These are phyloP conservation scores for Debaryomycetaceae sp. DNA, from an alignment of 1,139 yeast genomes.

Conservation along the genomic window DNA sequence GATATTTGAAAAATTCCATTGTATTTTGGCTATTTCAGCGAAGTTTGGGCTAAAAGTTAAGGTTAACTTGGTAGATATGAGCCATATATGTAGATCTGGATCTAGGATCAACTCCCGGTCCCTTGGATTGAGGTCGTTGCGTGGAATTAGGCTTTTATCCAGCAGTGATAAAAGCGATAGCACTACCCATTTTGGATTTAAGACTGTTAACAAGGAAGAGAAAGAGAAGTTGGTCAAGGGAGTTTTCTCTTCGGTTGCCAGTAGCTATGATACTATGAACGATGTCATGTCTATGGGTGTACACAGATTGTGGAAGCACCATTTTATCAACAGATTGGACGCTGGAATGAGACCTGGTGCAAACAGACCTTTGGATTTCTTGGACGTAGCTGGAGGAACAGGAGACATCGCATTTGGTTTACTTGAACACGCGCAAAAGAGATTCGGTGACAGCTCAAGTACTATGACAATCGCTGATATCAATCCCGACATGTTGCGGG, in stretches of 20 bases:
- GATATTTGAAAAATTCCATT: background rate
- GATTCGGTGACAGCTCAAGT: slow-evolving; percentile 71
- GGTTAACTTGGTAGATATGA: background rate
- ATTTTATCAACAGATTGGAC: slow-evolving; percentile 81
- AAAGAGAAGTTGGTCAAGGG: slow-evolving; percentile 86
- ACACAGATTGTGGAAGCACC: slow-evolving; percentile 93
- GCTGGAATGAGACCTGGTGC: slow-evolving; percentile 94
- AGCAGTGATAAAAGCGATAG: slow-evolving; percentile 5
- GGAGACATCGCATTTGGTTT: slow-evolving; percentile 98
- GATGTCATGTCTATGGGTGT: slow-evolving; percentile 97
- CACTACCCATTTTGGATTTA: slow-evolving; percentile 92
- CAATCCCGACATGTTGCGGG: slow-evolving; percentile 91
- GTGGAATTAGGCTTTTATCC: slow-evolving; percentile 1
- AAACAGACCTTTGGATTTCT: slow-evolving; percentile 69
- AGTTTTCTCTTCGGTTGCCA: slow-evolving; percentile 92
- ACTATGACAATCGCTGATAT: slow-evolving; percentile 93
- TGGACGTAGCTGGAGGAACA: slow-evolving; percentile 98
- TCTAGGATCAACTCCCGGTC: background rate
- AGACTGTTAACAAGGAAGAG: slow-evolving; percentile 74
- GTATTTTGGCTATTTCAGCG: too few species aligned
- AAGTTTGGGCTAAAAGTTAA: too few species aligned
- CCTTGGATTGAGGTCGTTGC: background rate
- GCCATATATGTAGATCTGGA: background rate
- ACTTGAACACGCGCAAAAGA: slow-evolving; percentile 81
- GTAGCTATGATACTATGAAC: slow-evolving; percentile 93